Percentiles rank a stretch among this genome's conserved stretches.
Conservation (phyloP, 2,329 filamentous ascomycete species). For the Penicillium sp. region DNA sequence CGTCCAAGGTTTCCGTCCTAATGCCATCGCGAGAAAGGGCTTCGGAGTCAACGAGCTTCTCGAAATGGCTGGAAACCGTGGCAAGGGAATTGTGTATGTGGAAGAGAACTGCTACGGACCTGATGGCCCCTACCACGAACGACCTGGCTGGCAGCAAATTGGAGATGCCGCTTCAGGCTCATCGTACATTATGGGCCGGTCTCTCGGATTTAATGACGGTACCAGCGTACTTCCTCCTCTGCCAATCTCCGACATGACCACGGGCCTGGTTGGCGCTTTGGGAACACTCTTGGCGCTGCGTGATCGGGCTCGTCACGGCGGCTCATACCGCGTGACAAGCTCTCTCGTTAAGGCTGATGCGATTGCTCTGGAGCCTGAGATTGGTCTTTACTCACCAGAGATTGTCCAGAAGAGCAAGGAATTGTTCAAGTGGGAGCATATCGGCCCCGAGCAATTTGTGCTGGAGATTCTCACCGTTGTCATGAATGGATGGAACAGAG, state of each 20-base stretch:
- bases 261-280: slow-evolving; percentile 18
- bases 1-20: slow-evolving; percentile 54
- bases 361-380: slow-evolving; percentile 31
- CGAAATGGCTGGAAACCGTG: slow-evolving; percentile 41
- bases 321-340: slow-evolving; percentile 27
- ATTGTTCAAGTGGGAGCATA: slow-evolving; percentile 8
- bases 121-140: slow-evolving; percentile 47
- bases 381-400: slow-evolving; percentile 34
- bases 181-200: slow-evolving; percentile 37
- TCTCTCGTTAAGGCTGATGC: slow-evolving; percentile 36
- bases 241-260: slow-evolving; percentile 18
- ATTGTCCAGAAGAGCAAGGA: slow-evolving; percentile 17
- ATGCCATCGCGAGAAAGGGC: slow-evolving; percentile 35
- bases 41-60: slow-evolving; percentile 41
- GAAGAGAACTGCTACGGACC: slow-evolving; percentile 55
- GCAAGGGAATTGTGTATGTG: slow-evolving; percentile 50
- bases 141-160: slow-evolving; percentile 52
- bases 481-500: slow-evolving; percentile 28
- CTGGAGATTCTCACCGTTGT: slow-evolving; percentile 26
- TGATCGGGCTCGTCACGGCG: slow-evolving; percentile 19
- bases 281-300: slow-evolving; percentile 17
- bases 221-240: slow-evolving; percentile 14
- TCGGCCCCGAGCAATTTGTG: slow-evolving; percentile 23
- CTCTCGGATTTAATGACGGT: slow-evolving; percentile 27
- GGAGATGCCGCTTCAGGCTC: slow-evolving; percentile 44